These are phyloP conservation scores for Talaromyces funiculosus DNA, from an alignment of 2,329 filamentous ascomycete genomes.

Conservation along the genomic window DNA sequence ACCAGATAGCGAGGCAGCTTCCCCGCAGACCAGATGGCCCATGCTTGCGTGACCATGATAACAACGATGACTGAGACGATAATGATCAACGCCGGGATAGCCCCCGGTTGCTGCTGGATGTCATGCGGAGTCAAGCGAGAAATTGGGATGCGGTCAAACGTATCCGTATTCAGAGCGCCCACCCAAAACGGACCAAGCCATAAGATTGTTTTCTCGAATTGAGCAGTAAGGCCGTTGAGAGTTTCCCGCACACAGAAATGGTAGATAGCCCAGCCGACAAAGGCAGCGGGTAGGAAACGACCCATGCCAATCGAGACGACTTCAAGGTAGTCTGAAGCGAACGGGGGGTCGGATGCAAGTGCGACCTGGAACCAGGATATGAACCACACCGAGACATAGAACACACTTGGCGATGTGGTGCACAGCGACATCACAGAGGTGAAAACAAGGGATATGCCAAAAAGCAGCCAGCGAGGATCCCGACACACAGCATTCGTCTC, in stretches of 20 bases:
- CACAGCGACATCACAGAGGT: constrained; percentile 53
- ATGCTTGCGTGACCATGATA: constrained; percentile 52
- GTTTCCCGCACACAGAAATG: constrained; percentile 48
- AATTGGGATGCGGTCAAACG: constrained; percentile 58
- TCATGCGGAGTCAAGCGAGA: constrained; percentile 58
- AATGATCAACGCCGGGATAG: constrained; percentile 51
- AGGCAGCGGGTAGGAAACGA: constrained; percentile 55
- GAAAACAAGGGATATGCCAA: constrained; percentile 51
- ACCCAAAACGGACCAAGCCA: constrained; percentile 59
- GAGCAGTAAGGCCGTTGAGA: constrained; percentile 48
- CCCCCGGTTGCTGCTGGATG: constrained; percentile 55
- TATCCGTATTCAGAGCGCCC: constrained; percentile 57
- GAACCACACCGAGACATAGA: constrained; percentile 52
- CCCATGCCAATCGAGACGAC: constrained; percentile 51
- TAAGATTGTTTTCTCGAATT: constrained; percentile 56
- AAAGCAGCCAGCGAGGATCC: constrained; percentile 55
- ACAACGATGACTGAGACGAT: constrained; percentile 47
- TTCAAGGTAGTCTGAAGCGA: constrained; percentile 49
- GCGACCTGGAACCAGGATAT: constrained; percentile 57
- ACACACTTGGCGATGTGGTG: constrained; percentile 50
- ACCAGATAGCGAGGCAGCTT: constrained; percentile 48
- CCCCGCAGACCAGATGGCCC: constrained; percentile 53
- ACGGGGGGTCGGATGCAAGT: constrained; percentile 55
- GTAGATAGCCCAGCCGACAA: constrained; percentile 54
- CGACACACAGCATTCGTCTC: constrained; percentile 40